Evolutionary conservation across 2,329 filamentous ascomycete species (phyloP), one percentile per base, ranked within the genome.

Genomic region (Fusarium lateritium): DNA sequence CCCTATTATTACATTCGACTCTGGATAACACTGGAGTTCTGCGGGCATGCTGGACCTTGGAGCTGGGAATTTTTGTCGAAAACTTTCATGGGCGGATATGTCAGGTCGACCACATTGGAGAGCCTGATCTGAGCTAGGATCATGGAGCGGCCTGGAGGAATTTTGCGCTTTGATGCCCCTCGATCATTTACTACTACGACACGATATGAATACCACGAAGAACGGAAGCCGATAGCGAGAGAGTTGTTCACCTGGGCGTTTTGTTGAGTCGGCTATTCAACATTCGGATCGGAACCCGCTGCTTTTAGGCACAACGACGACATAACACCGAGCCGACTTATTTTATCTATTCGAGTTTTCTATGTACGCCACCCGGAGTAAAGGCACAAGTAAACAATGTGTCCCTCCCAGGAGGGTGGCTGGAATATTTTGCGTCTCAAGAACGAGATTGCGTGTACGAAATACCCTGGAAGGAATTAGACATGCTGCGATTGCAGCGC

Each of bases 11-110:
- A 62, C 70, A 74, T 72, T 74, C 62, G 64, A 75, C 75, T 71
- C 78, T 79, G 77, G 75, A 79, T 78, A 78, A 56, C 56, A 65
- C 54, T 62, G 72, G 66, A 66, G 67, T 54, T 68, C 60, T 52
- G 47, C 55, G 52, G 60, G 58, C 56, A 53, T 67, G 53, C 62
- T 69, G 55, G 67, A 62, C 54, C 40, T 42, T 62, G 66, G 52
- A 49, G 65, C 67, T 57, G 55, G 47, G 65, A 49, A 60, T 49
- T 64, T 64, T 67, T 70, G 70, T 65, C 69, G 70, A 66, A 62
- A 73, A 74, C 60, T 71, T 51, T 51, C 67, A 63, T 65, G 62
- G 62, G 65, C 62, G 62, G 68, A 68, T 66, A 70, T 47, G 53
- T 64, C 44, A 49, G 42, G 45, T 50, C 45, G 52, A 31, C 28